These are phyloP conservation scores for Leccinum aurantiacum DNA, from an alignment of 768 basidiomycete genomes.

Conservation along the genomic window DNA sequence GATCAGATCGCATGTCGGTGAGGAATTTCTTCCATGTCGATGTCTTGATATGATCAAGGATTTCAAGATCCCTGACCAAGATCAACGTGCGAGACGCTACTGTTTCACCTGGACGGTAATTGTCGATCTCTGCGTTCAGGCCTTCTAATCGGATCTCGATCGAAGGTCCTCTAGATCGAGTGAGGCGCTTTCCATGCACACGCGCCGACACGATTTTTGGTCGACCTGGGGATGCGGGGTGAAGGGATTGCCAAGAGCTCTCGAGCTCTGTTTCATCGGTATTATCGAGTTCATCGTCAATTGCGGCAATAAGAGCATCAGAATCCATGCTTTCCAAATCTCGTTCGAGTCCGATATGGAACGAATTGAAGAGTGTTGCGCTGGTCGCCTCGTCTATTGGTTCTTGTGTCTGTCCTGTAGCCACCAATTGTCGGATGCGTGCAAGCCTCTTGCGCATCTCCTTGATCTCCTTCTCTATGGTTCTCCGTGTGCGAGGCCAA, in stretches of 20 bases:
- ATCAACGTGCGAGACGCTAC: constrained; percentile 66
- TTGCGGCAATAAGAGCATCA: constrained; percentile 79
- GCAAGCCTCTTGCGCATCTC: constrained; percentile 83
- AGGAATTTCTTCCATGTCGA: constrained; percentile 99
- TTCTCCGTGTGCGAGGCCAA: constrained; percentile 81
- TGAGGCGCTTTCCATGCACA: constrained; percentile 60
- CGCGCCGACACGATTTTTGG: constrained; percentile 35
- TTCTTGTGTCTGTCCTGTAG: constrained; percentile 85
- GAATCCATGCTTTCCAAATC: constrained; percentile 75
- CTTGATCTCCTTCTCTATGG: constrained; percentile 85
- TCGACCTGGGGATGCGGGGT: constrained; percentile 47
- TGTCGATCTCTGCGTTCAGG: constrained; percentile 64
- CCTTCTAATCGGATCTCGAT: constrained; percentile 82
- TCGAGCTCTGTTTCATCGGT: constrained; percentile 72
- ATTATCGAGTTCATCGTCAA: constrained; percentile 86
- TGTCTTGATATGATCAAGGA: constrained; percentile 96
- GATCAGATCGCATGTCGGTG: constrained; percentile 80
- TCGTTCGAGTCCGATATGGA: constrained; percentile 87
- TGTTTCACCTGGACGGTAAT: constrained; percentile 53
- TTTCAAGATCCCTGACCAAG: constrained; percentile 75
- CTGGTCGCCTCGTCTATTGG: constrained; percentile 69
- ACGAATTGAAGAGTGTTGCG: constrained; percentile 86
- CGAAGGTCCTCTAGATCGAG: constrained; percentile 71
- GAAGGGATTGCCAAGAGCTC: constrained; percentile 90
- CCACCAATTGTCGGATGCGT: constrained; percentile 89